Evolutionary conservation across 495 filamentous ascomycete species (phyloP).

Genomic region (Patellaria atrata): DNA sequence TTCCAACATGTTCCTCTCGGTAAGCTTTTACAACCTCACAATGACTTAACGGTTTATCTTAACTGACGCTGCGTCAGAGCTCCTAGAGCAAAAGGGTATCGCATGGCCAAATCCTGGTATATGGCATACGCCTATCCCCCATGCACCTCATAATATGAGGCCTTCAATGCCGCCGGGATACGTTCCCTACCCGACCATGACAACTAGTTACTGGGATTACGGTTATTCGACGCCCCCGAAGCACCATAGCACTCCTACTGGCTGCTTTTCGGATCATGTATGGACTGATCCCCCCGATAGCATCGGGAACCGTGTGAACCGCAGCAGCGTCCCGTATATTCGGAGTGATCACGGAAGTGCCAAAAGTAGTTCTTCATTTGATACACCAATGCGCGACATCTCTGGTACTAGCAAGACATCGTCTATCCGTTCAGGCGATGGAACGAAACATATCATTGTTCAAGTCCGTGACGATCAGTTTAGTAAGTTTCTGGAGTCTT

Average conservation of each 20-base stretch:
- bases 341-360: neutral
- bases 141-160: neutral
- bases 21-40: slow-evolving; percentile 27
- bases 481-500: slow-evolving; percentile 5
- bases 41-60: slow-evolving; percentile 4
- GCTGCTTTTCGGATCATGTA: slow-evolving; percentile 4
- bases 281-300: slow-evolving; percentile 6
- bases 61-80: slow-evolving; percentile 32
- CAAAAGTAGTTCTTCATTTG: no score
- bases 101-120: slow-evolving; percentile 69
- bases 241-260: neutral
- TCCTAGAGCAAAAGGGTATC: slow-evolving; percentile 63
- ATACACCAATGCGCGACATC: no score
- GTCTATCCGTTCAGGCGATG: neutral
- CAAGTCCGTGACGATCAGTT: slow-evolving; percentile 12
- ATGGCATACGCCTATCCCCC: slow-evolving; percentile 36
- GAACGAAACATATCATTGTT: slow-evolving; percentile 8
- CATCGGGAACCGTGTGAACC: neutral
- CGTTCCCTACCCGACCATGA: neutral
- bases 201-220: neutral
- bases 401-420: neutral
- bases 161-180: neutral
- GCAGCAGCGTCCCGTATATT: neutral
- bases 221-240: slow-evolving; percentile 1
- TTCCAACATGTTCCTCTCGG: slow-evolving; percentile 78